Evolutionary conservation across 2,329 filamentous ascomycete genomes (phyloP), one percentile per base, ranked within the genome.

Genomic region (Neoscytalidium dimidiatum): DNA sequence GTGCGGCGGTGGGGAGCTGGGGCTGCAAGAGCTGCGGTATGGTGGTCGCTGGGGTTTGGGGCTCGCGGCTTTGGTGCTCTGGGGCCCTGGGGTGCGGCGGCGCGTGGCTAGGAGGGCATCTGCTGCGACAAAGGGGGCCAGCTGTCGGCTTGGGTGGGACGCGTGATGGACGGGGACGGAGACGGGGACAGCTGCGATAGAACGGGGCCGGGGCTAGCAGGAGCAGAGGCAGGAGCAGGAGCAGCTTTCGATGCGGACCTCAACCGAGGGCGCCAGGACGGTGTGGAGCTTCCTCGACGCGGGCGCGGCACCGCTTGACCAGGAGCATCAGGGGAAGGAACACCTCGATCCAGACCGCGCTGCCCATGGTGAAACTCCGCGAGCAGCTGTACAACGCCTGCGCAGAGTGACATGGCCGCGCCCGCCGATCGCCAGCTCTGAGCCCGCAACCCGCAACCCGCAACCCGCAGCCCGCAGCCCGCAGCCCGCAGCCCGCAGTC

Each of bases 31-130:
- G 57, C 44, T 38, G 56, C 17, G 58, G 44, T 3, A 6, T 19
- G 9, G 19, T 31, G 44, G 21, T 29, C 28, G 21, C n/a, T n/a
- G n/a, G 23, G 26, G 48, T 29, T 23, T 31, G 28, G 49, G 29
- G 56, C 43, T 51, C 62, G 62, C 29, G 33, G 51, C 52, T 57
- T n/a, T n/a, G n/a, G n/a, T n/a, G n/a, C 19, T 19, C 8, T n/a
- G 46, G 44, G 21, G 44, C 28, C 28, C n/a, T n/a, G n/a, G 23
- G 26, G 48, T 29, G 31, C 41, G 28, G 49, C 29, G 29, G 56
- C 43, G 62, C 62, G 62, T 41, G 33, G 51, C 52, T 57, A 64
- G 51, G 62, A 26, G 41, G 29, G 52, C 62, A 64, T 58, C 49
- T n/a, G 49, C 51, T n/a, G 38, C 62, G 51, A 46, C 49, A 33